Evolutionary conservation across 208 protist genomes (phyloP), one percentile per base, ranked within the genome.

Genomic region (Trypanosoma conorhini): DNA sequence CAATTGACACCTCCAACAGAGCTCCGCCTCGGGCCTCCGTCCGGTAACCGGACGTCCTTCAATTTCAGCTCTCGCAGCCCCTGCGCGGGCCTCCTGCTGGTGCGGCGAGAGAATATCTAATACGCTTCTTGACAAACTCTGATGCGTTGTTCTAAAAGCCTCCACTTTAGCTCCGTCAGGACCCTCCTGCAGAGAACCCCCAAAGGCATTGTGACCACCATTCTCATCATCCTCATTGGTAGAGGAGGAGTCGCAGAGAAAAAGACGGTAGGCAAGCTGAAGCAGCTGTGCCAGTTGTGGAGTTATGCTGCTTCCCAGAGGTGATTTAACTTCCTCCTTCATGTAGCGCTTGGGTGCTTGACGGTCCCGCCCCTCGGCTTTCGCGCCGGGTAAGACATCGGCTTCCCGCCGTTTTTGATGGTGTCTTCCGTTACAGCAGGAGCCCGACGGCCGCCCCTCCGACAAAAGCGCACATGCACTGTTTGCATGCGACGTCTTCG

Each of bases 1-100:
- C 24, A 44, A 4, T 42, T 63, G 61, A 48, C 70, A 74, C 42
- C 48, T 67, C 70, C 70, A 74, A 57, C 70, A 74, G n/a, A 74
- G 44, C 10, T 68, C 54, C n/a, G 26, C 8, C 21, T 64, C 44
- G 35, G 21, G 28, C 26, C 3, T 44, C n/a, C 48, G 3, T 26
- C 21, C n/a, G 46, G 5, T 3, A 44, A 42, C 1, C 19, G 56
- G 7, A 26, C 33, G 28, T 26, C 35, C 30, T 28, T 52, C 40
- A 40, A 24, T 26, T 28, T 38, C 54, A 5, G 4, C 22, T 50
- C 19, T 58, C 50, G 42, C 30, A 35, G 44, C 51, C 26, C 48
- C 26, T 22, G 24, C 31, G n/a, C 42, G 10, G 22, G 0, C 52
- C 24, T 30, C 44, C 54, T 72, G 4, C 42, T 13, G 28, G 17